Percentiles rank a stretch among this genome's conserved stretches.
phyloP scores from a whole-genome alignment of 1,139 yeast genomes.

The Pichia sp. region DNA sequence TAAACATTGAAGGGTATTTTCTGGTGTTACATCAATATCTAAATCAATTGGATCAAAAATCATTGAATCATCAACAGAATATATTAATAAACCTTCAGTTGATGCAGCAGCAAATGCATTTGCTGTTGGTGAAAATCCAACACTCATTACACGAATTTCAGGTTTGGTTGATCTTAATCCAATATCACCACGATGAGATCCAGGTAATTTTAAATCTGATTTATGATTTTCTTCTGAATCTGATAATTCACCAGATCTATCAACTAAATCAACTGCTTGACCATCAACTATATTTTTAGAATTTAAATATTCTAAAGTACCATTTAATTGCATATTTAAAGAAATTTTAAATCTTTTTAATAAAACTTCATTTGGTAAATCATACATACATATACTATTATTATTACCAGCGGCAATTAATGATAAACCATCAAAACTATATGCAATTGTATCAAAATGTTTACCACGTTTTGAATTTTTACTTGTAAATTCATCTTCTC shows the following conservation, averaged over 20 bases:
- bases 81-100: conserved; percentile 86
- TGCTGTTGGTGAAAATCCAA: conserved; percentile 86
- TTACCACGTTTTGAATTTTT: conserved; percentile 80
- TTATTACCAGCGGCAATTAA: conserved; percentile 92
- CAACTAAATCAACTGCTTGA: conserved; percentile 78
- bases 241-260: conserved; percentile 77
- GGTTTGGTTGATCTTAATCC: conserved; percentile 73
- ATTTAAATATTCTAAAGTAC: conserved; percentile 75
- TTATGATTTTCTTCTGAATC: conserved; percentile 69
- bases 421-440: conserved; percentile 84
- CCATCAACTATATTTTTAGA: conserved; percentile 82
- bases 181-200: conserved; percentile 85
- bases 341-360: conserved; percentile 79
- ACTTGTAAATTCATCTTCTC: conserved; percentile 75
- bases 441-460: conserved; percentile 72
- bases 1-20: conserved; percentile 57
- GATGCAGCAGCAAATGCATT: conserved; percentile 92
- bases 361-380: conserved; percentile 79
- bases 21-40: conserved; percentile 89
- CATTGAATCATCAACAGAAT: conserved; percentile 68
- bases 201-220: conserved; percentile 72
- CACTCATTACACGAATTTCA: conserved; percentile 68
- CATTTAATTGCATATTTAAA: conserved; percentile 83
- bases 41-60: conserved; percentile 93
- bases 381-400: conserved; percentile 86